Evolutionary conservation across 495 filamentous ascomycete genomes (phyloP), one percentile per base, ranked within the genome.

Genomic region (Cercophora samala): DNA sequence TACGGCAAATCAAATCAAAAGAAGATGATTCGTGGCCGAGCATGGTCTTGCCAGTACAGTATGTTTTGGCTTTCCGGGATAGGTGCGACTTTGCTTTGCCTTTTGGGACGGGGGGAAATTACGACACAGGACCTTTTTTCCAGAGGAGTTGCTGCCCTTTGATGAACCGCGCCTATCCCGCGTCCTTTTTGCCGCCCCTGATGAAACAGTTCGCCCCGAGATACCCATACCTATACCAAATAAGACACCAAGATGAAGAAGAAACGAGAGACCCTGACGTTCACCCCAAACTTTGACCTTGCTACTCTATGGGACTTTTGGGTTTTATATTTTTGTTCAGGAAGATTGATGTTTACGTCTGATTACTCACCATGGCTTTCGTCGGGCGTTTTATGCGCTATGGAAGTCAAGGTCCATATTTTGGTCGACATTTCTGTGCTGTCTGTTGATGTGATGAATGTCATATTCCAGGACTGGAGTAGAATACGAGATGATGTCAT

Each of bases 341-440:
- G 81, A 74, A 84, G 71, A 84, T 78, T 70, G 64, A 82, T 69
- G 19, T 23, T 18, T 64, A 59, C 66, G 79, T 73, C 79, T 80
- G 60, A 74, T 71, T 84, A 84, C 81, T 84, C 81, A 82, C 81
- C 81, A 79, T 74, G 73, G 70, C 76, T 74, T 78, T 72, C 76
- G 73, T 77, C 63, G 68, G 67, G 67, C 69, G 54, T 42, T 59
- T 11, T 17, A 66, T 4, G 58, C 62, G 71, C 74, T 76, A 64
- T 82, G 80, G 78, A 77, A 72, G 76, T 74, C 65, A 72, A 76
- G 80, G 81, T 83, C 81, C 81, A 82, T 82, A 69, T 77, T 75
- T 68, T 63, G 77, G 80, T 72, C 77, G 68, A 83, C 77, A 83
- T 80, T n/a, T 64, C 24, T 58, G n/a, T 29, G 26, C 26, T 29